Base-by-base conservation (phyloP, 2,329 filamentous ascomycete species). In the Pseudocercospora fijiensis region DNA sequence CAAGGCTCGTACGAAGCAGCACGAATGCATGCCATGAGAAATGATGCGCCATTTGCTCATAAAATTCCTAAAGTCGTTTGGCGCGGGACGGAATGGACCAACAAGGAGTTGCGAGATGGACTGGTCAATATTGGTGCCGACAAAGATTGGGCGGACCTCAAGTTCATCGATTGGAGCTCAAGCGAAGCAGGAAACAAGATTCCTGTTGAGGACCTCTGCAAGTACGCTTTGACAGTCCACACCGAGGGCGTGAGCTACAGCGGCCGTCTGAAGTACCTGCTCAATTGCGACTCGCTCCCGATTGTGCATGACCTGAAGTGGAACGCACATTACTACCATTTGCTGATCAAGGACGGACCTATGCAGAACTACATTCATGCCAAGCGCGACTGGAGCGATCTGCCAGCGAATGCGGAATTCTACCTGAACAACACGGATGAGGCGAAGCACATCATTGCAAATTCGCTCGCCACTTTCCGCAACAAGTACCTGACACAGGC, bases 111-210 rank as follows among this genome's bases (percentile, higher is more conserved):
- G 2, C 68, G 74, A 8, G 61, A 74, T 11, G 63, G 69, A 10
- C 65, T 79, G 13, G 22, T 79, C 0, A 60, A 70, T 9, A 57
- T 61, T 1, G 71, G 72, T 1, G 52, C 68, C 2, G 73, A 66
- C 3, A 74, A 76, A 57, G 24, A 64, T 0, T 79, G 78, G 77
- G 73, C 73, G 1, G 75, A 79, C 62, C 74, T 79, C 0, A 58
- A 68, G 10, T 72, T 65, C 22, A 61, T 72, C 26, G 58, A 70
- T 49, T 58, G 41, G 52, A 58, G 33, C 24, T 27, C 18, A 8
- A 27, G 13, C 3, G 49, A 22, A 11, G 20, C 16, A n/a, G 49
- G 24, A n/a, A 67, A 67, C 27, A 58, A 64, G 26, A 59, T 71
- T n/a, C 28, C 52, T n/a, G 61, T 67, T 11, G 65, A 69, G 6